phyloP scores from a whole-genome alignment of 2,329 filamentous ascomycete species.

The Phyllosticta citribraziliensis region DNA sequence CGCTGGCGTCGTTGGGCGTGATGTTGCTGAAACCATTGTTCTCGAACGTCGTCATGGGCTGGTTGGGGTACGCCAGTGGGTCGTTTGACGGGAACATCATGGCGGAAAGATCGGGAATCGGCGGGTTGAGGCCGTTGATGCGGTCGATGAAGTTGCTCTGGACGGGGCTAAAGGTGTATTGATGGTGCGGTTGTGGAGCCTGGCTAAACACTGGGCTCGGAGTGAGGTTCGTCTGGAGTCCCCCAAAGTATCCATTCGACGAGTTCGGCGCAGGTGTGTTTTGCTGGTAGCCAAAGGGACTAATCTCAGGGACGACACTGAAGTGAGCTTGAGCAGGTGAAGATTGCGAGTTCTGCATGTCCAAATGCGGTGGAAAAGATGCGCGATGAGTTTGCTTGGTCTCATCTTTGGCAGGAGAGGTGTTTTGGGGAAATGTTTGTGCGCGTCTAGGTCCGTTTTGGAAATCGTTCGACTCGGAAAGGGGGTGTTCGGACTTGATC shows the following conservation, averaged over 20 bases:
- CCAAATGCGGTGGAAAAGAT: slow-evolving; percentile 18
- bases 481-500: slow-evolving; percentile 3
- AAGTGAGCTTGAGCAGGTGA: not conserved
- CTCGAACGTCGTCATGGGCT: slow-evolving; percentile 54
- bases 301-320: not conserved
- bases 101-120: slow-evolving; percentile 59
- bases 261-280: slow-evolving; percentile 1
- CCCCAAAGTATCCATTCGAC: not conserved
- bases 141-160: slow-evolving; percentile 22
- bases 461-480: slow-evolving; percentile 7
- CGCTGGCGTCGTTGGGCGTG: not conserved
- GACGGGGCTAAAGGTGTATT: slow-evolving; percentile 16
- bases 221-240: slow-evolving; percentile 2
- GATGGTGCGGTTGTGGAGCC: not conserved
- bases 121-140: slow-evolving; percentile 27
- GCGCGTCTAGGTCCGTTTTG: slow-evolving; percentile 18
- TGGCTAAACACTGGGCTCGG: slow-evolving; percentile 3
- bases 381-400: slow-evolving; percentile 10
- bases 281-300: not conserved
- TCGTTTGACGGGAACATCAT: slow-evolving; percentile 76
- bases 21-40: slow-evolving; percentile 22
- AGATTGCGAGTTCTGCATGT: slow-evolving; percentile 10
- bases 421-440: slow-evolving; percentile 26
- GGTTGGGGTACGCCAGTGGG: slow-evolving; percentile 70
- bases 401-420: not conserved